phyloP scores from a whole-genome alignment of 176 grass and related monocot species.

The Ananas comosus region DNA sequence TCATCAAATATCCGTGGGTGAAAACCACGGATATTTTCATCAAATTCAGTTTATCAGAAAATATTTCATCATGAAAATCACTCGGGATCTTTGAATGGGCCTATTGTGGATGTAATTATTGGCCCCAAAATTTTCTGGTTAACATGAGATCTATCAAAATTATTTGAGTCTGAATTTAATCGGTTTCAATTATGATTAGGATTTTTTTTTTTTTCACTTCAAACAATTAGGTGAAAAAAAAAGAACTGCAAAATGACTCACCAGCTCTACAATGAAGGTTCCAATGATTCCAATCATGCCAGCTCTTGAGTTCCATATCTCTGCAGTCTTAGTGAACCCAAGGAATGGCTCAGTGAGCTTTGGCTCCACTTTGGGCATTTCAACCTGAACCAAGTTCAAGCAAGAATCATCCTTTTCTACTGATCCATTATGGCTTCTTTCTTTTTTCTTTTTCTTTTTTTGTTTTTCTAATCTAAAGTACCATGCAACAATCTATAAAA shows the following conservation, averaged over 20 bases:
- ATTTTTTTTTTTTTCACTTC: too few relatives aligned
- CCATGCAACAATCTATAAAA: background rate
- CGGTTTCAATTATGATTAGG: too few relatives aligned
- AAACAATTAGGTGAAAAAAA: background rate
- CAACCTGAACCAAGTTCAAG: conserved; percentile 22
- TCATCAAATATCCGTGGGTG: too few relatives aligned
- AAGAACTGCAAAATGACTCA: background rate
- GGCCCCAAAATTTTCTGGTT: too few relatives aligned
- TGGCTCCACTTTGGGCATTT: conserved; percentile 50
- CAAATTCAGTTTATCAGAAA: too few relatives aligned
- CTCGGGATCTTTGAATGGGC: too few relatives aligned
- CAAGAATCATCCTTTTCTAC: background rate
- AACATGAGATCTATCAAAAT: too few relatives aligned
- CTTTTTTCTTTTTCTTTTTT: too few relatives aligned
- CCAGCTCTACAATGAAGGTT: conserved; percentile 70
- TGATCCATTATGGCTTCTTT: background rate
- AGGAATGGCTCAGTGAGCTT: conserved; percentile 67
- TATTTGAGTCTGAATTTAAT: too few relatives aligned
- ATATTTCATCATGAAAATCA: too few relatives aligned
- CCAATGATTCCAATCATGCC: conserved; percentile 86
- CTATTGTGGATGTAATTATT: too few relatives aligned
- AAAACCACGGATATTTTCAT: too few relatives aligned
- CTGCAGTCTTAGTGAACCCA: conserved; percentile 77
- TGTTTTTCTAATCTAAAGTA: background rate
- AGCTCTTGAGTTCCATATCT: conserved; percentile 76